Evolutionary conservation across 2,329 filamentous ascomycete genomes (phyloP), one percentile per base, ranked within the genome.

Genomic region (Pestalotiopsis sp.): DNA sequence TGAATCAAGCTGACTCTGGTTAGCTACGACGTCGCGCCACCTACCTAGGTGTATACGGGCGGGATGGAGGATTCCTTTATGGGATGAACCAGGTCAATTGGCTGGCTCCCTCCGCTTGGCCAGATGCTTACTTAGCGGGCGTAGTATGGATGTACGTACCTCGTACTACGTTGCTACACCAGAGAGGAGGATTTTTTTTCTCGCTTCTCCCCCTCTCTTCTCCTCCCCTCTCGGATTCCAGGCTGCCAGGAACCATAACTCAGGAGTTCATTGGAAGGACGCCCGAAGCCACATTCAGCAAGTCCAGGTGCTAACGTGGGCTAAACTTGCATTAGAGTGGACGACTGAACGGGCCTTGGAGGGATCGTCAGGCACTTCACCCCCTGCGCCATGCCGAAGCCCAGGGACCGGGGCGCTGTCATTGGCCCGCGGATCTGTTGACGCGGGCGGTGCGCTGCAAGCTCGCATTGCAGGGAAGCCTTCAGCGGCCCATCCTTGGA

Each of bases 291-390:
- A 20, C 61, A 38, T 36, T 31, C 27, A 66, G 52, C 17, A 56
- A 31, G 20, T 45, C 41, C 52, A 41, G 58, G 58, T 60, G 64
- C 64, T 60, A 38, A 49, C 52, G 58, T 2, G 64, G 64, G 56
- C n/a, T 27, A 17, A 27, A n/a, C 41, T 27, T 49, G 64, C 25
- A 41, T 20, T 49, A 57, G 13, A 23, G 23, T 66, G 45, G 63
- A 41, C 45, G 39, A 49, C 14, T 49, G 25, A 23, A 49, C 27
- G 41, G 66, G 58, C 25, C 27, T 49, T 49, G 11, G n/a, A 59
- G 59, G 66, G 66, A 67, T 67, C 66, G 66, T 41, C 66, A 67
- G 66, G 57, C 25, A 67, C 66, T 62, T 39, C 6, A 17, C 20
- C 41, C 66, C 66, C 66, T 62, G 59, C 66, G 25, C 20, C 31